phyloP scores from a whole-genome alignment of 2,329 filamentous ascomycete genomes.

The Cladosporium austrohemisphaericum region DNA sequence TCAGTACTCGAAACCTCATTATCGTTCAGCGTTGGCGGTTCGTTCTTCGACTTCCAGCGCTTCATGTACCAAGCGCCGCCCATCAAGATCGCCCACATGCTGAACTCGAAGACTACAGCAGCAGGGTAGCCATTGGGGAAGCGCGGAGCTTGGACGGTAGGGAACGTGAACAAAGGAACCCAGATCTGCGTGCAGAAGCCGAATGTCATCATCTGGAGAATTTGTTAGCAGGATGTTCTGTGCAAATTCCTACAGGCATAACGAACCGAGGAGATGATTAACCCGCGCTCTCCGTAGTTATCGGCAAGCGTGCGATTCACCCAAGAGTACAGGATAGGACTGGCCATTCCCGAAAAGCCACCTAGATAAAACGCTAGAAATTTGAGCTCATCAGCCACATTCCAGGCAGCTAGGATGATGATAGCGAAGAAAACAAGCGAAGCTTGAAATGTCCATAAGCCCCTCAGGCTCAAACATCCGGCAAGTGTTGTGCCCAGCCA shows the following conservation, averaged over 20 bases:
- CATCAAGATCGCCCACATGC: constrained; percentile 9
- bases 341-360: constrained; percentile 6
- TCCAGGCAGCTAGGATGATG: constrained; percentile 7
- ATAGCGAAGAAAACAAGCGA: constrained; percentile 8
- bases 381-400: not conserved
- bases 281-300: constrained; percentile 4
- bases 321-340: constrained; percentile 6
- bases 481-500: constrained; percentile 1
- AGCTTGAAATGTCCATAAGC: constrained; percentile 2
- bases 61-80: constrained; percentile 1
- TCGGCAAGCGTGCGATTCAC: not conserved
- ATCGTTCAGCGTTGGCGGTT: not conserved
- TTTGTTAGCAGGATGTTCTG: too few species aligned
- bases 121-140: constrained; percentile 8
- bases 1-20: not conserved
- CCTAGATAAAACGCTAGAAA: constrained; percentile 8
- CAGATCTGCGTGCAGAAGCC: constrained; percentile 10
- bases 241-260: too few species aligned
- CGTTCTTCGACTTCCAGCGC: constrained; percentile 4
- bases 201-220: constrained; percentile 3
- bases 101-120: constrained; percentile 2
- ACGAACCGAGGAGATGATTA: not conserved
- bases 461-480: constrained; percentile 2
- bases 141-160: constrained; percentile 1
- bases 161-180: constrained; percentile 4